Evolutionary conservation across 176 grass and related monocot genomes (phyloP).

Genomic region (Hsuehochloa calcarea): DNA sequence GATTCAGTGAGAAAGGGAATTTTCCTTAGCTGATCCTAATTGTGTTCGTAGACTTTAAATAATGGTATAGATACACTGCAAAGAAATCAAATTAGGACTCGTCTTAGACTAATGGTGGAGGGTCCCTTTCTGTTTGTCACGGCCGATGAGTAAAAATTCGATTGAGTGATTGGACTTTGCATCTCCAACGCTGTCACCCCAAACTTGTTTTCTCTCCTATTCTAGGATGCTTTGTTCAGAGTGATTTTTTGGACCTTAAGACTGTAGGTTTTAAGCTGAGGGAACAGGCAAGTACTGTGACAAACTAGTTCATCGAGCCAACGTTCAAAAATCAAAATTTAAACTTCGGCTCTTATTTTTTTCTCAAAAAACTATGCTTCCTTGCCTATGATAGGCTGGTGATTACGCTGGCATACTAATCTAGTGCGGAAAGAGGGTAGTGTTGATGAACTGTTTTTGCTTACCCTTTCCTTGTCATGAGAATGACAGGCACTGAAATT

Average conservation of each 20-base stretch:
- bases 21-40: background rate
- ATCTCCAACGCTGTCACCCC: background rate
- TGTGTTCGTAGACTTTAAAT: background rate
- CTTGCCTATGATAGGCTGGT: background rate
- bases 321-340: background rate
- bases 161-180: conserved; percentile 16
- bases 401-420: background rate
- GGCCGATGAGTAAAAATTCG: background rate
- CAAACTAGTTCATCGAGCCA: background rate
- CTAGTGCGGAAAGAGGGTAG: background rate
- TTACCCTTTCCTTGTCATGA: background rate
- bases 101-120: background rate
- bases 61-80: background rate
- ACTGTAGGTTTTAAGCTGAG: too few species aligned
- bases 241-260: background rate
- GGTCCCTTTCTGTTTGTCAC: background rate
- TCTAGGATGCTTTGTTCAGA: background rate
- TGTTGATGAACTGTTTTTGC: background rate
- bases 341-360: background rate
- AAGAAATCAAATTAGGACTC: background rate
- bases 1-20: background rate
- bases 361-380: background rate
- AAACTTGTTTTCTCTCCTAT: background rate
- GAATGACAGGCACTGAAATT: conserved; percentile 6
- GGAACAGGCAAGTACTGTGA: background rate